A percentile compares a stretch with the other conserved stretches of the same genome.
phyloP scores from a whole-genome alignment of 148 eudicot genomes.

The Silene conica region DNA sequence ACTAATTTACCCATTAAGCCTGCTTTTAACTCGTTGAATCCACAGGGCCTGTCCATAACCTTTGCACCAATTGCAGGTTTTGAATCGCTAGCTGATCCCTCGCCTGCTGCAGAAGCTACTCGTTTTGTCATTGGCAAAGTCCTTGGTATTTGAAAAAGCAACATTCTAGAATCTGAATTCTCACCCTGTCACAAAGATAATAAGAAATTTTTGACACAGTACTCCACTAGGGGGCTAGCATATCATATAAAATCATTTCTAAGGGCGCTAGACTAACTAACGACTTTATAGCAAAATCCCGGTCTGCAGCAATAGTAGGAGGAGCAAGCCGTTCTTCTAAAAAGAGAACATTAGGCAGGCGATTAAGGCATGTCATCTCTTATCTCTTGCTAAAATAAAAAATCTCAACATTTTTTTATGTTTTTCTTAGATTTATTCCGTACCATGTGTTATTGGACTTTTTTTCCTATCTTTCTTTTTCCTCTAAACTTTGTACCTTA shows the following conservation, averaged over 20 bases:
- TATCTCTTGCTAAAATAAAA: no score
- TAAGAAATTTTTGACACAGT: conserved; percentile 2
- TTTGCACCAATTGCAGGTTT: conserved; percentile 16
- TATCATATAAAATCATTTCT: not conserved
- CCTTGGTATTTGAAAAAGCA: conserved; percentile 62
- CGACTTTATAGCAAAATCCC: no score
- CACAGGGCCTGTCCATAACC: conserved; percentile 28
- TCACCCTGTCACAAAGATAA: conserved; percentile 42
- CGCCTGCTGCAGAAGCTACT: conserved; percentile 14
- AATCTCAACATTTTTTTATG: no score
- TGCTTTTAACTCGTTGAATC: conserved; percentile 45
- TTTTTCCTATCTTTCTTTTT: no score
- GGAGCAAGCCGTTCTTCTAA: no score
- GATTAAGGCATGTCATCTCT: not conserved
- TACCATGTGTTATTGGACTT: no score
- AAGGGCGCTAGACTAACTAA: no score
- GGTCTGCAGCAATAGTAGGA: no score
- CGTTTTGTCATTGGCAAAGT: conserved; percentile 46
- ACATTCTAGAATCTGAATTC: conserved; percentile 34
- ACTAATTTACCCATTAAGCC: conserved; percentile 73
- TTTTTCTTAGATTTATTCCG: no score
- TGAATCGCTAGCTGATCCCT: conserved; percentile 6
- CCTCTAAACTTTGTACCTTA: no score
- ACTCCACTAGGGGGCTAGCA: not conserved
- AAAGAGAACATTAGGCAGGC: not conserved